Evolutionary conservation across 2,329 filamentous ascomycete genomes (phyloP).

Genomic region (Trichoderma sp.): DNA sequence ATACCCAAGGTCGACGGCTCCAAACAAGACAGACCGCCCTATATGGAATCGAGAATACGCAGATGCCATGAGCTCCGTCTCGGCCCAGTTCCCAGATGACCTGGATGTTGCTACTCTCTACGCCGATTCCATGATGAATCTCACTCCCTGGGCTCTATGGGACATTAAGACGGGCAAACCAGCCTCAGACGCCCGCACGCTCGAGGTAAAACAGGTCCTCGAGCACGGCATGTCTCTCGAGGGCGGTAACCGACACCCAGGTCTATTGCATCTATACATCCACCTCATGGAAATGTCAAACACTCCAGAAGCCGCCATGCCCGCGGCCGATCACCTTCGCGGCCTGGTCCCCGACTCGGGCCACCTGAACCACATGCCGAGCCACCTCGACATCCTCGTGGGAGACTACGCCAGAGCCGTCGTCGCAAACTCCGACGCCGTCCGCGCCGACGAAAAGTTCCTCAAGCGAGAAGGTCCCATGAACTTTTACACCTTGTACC

Average conservation of each 20-base stretch:
- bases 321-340: conserved; percentile 60
- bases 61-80: conserved; percentile 39
- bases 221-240: conserved; percentile 47
- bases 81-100: conserved; percentile 39
- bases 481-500: conserved; percentile 76
- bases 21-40: conserved; percentile 45
- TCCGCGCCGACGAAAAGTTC: conserved; percentile 65
- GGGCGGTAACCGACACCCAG: conserved; percentile 55
- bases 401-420: conserved; percentile 69
- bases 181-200: conserved; percentile 32
- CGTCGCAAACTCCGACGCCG: conserved; percentile 63
- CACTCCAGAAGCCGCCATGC: conserved; percentile 60
- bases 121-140: conserved; percentile 47
- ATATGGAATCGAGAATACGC: conserved; percentile 37
- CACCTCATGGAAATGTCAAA: conserved; percentile 76
- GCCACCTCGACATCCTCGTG: conserved; percentile 70
- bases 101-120: conserved; percentile 38
- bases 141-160: conserved; percentile 47
- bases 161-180: conserved; percentile 36
- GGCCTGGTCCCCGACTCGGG: conserved; percentile 66
- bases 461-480: conserved; percentile 55
- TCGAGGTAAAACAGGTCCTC: conserved; percentile 35
- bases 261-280: conserved; percentile 71
- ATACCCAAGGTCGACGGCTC: conserved; percentile 52
- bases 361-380: conserved; percentile 74